Conservation (phyloP, 176 grass and related monocot species). For the Triticum turgidum region DNA sequence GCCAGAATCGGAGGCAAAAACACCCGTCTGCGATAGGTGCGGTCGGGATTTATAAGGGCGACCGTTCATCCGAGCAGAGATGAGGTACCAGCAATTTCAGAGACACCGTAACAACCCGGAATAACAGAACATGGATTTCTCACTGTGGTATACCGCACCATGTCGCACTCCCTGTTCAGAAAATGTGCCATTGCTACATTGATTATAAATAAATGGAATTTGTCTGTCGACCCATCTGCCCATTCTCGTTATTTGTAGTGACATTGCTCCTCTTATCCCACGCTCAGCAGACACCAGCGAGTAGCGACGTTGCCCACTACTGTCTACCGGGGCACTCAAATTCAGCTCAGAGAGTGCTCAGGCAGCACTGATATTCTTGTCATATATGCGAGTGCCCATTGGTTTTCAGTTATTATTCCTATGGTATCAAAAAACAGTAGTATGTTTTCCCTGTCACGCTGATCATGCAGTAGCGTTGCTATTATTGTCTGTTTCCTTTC, state of each 20-base stretch:
- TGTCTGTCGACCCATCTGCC: background rate
- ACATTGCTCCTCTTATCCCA: background rate
- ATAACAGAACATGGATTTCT: background rate
- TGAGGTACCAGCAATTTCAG: background rate
- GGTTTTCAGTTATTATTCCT: background rate
- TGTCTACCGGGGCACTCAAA: background rate
- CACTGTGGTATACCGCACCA: background rate
- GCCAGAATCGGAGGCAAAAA: constrained; percentile 41
- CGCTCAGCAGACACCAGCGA: background rate
- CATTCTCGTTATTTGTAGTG: background rate
- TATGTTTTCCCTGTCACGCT: background rate
- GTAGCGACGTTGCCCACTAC: background rate
- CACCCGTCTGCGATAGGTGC: constrained; percentile 66
- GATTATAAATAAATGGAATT: constrained; percentile 1
- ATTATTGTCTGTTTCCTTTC: background rate
- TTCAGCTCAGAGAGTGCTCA: background rate
- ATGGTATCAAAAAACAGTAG: background rate
- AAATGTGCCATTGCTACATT: background rate
- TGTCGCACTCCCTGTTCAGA: background rate
- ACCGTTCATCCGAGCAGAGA: background rate
- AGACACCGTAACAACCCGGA: background rate
- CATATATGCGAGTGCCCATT: background rate
- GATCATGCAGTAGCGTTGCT: background rate
- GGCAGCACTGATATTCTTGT: background rate
- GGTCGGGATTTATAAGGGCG: constrained; percentile 41